Percentiles rank a stretch among this genome's conserved stretches.
phyloP scores from a whole-genome alignment of 768 basidiomycete species.

The Pleurotus tuoliensis region DNA sequence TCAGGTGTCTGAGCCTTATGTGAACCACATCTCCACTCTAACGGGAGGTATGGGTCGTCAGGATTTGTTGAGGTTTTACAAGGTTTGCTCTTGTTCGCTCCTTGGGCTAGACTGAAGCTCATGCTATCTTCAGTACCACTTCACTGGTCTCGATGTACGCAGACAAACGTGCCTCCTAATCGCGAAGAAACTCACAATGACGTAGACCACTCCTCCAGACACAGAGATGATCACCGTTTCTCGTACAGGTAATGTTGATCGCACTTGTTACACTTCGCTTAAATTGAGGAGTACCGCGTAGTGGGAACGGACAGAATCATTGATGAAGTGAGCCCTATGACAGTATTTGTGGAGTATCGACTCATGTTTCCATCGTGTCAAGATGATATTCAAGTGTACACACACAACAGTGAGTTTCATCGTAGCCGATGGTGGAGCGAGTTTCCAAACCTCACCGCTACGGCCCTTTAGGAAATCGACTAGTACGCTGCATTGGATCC shows the following conservation, averaged over 20 bases:
- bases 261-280: not conserved
- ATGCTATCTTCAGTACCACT: not conserved
- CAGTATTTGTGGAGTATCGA: not conserved
- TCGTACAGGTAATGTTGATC: not conserved
- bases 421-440: not conserved
- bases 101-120: not conserved
- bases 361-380: not conserved
- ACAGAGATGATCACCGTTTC: conserved; percentile 6
- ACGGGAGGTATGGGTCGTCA: conserved; percentile 3
- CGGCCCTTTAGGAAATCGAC: conserved; percentile 2
- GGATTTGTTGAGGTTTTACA: conserved; percentile 7
- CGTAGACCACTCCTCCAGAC: conserved; percentile 5
- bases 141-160: conserved; percentile 4
- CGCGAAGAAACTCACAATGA: not conserved
- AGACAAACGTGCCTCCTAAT: no score
- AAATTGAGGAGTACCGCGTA: not conserved
- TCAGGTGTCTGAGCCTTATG: conserved; percentile 2
- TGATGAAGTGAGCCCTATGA: conserved; percentile 1
- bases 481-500: not conserved
- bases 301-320: conserved; percentile 7
- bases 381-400: conserved; percentile 9
- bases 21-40: conserved; percentile 7
- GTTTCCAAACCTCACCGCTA: no score
- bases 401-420: conserved; percentile 1
- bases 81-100: not conserved